Evolutionary conservation across 257 asterid genomes (phyloP).

Genomic region (Solanum appendiculatum): DNA sequence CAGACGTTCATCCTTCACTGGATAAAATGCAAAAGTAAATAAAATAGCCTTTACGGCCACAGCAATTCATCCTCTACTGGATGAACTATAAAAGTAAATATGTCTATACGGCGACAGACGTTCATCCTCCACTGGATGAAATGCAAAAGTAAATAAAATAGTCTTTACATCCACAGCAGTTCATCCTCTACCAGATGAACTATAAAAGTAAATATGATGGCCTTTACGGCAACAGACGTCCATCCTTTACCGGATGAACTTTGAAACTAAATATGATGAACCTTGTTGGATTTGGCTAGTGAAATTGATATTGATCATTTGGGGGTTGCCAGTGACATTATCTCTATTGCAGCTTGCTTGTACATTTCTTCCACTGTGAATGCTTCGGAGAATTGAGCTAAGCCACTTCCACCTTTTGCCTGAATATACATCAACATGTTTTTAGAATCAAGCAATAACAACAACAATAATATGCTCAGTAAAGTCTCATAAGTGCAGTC

Average conservation of each 20-base stretch:
- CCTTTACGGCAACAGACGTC: not conserved
- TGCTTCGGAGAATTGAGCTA: constrained; percentile 21
- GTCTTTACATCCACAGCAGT: not conserved
- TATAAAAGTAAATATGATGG: not conserved
- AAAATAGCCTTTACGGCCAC: fast-evolving
- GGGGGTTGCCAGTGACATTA: constrained; percentile 36
- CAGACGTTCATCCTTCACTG: fast-evolving
- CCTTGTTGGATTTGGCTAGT: not conserved
- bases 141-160: not conserved
- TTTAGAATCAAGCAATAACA: not conserved
- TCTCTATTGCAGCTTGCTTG: constrained; percentile 62
- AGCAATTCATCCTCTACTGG: not conserved
- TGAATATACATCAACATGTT: constrained; percentile 1
- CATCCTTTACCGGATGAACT: not conserved
- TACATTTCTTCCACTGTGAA: constrained; percentile 48
- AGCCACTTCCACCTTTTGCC: constrained; percentile 28
- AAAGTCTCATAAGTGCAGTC: not conserved
- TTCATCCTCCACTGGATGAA: not conserved
- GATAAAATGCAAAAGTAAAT: not conserved
- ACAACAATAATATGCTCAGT: not conserved
- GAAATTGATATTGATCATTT: not conserved
- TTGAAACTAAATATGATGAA: not conserved
- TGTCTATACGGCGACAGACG: not conserved
- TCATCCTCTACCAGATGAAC: not conserved
- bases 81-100: not conserved